phyloP scores from a whole-genome alignment of 2,329 filamentous ascomycete species.

The Xylariaceae sp. region DNA sequence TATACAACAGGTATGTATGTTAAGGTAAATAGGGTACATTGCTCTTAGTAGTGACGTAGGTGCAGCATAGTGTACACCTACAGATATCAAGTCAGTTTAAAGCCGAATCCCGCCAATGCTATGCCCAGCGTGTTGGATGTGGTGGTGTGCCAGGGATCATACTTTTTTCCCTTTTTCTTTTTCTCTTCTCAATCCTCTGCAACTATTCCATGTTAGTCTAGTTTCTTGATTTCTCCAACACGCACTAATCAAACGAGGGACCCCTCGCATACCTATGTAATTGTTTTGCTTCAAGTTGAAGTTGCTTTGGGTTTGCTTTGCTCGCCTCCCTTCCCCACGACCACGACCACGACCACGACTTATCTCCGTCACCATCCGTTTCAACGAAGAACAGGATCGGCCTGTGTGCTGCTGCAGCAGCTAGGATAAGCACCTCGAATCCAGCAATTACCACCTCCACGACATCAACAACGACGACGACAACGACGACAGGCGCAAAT shows the following conservation, averaged over 20 bases:
- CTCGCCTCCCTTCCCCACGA: not conserved
- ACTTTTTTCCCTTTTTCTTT: not conserved
- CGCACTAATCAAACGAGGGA: constrained; percentile 3
- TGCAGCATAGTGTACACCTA: constrained; percentile 27
- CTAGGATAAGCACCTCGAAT: not conserved
- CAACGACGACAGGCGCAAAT: constrained; percentile 15
- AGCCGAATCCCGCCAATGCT: constrained; percentile 12
- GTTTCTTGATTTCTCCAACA: constrained; percentile 1
- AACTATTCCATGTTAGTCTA: not conserved
- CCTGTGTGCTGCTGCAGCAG: not conserved
- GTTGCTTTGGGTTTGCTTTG: not conserved
- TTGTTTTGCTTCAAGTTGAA: not conserved
- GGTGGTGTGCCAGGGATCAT: not conserved
- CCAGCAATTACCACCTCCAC: not conserved
- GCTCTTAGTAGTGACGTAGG: constrained; percentile 4
- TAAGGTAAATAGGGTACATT: constrained; percentile 1
- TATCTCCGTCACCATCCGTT: constrained; percentile 14
- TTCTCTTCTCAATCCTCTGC: not conserved
- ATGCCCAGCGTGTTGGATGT: constrained; percentile 12
- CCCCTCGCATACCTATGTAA: constrained; percentile 15
- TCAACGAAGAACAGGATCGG: constrained; percentile 1
- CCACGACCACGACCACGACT: not conserved
- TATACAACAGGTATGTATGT: not conserved
- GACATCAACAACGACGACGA: not conserved
- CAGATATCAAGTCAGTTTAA: constrained; percentile 16